phyloP scores from a whole-genome alignment of 176 grass and related monocot species.

The Puccinellia tenuiflora region DNA sequence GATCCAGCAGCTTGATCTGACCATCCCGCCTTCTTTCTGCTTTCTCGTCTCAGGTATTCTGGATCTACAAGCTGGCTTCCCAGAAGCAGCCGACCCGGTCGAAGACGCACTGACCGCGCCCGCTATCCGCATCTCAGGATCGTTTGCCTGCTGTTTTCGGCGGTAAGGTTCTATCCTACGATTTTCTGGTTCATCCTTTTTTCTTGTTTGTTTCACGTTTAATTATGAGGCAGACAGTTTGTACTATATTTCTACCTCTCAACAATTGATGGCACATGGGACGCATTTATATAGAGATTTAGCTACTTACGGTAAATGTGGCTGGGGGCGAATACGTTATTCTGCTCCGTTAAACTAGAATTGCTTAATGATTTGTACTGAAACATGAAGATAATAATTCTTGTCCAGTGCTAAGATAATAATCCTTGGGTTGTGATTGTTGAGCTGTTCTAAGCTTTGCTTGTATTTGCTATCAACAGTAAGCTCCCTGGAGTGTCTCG shows the following conservation, averaged over 20 bases:
- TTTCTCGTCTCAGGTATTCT: constrained; percentile 38
- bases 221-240: neutral
- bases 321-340: too few species aligned
- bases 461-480: too few species aligned
- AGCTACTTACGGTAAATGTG: too few species aligned
- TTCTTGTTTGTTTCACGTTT: neutral
- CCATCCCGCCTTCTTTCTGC: neutral
- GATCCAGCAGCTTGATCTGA: neutral
- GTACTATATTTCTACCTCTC: neutral
- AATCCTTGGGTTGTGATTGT: too few species aligned
- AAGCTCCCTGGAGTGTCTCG: too few species aligned
- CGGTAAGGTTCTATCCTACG: constrained; percentile 3
- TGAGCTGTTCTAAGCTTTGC: too few species aligned
- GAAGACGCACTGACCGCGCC: constrained; percentile 45
- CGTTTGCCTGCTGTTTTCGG: neutral
- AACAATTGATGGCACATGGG: neutral
- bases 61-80: constrained; percentile 55
- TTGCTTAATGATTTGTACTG: too few species aligned
- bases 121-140: neutral
- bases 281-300: too few species aligned
- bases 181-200: neutral
- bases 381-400: neutral
- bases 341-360: too few species aligned
- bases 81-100: constrained; percentile 34
- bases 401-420: neutral